These are phyloP conservation scores for Gliomastix tumulicola DNA, from an alignment of 2,329 filamentous ascomycete species.

Conservation along the genomic window DNA sequence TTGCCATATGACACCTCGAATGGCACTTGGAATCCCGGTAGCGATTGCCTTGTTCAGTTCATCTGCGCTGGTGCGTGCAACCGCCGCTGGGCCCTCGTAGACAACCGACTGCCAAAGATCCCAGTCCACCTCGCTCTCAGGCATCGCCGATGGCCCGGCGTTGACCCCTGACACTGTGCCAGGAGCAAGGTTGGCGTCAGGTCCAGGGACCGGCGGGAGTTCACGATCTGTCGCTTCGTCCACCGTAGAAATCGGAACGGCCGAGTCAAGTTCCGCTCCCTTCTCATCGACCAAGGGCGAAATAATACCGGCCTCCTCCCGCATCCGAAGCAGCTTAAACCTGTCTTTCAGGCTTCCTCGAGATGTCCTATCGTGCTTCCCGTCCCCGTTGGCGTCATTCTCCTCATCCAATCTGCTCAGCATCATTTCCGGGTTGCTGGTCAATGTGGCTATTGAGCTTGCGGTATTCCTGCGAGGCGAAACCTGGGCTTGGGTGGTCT, in stretches of 20 bases:
- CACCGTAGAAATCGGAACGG: too few species aligned
- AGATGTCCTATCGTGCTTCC: slow-evolving; percentile 22
- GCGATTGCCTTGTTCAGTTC: slow-evolving; percentile 89
- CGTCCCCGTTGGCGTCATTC: slow-evolving; percentile 36
- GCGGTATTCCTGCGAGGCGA: slow-evolving; percentile 62
- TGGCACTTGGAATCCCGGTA: slow-evolving; percentile 86
- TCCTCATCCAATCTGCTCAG: slow-evolving; percentile 71
- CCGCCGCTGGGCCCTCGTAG: slow-evolving; percentile 84
- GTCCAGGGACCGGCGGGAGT: slow-evolving; percentile 43
- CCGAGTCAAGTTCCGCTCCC: slow-evolving; percentile 12
- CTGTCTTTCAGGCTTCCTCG: slow-evolving; percentile 60
- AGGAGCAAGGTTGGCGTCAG: slow-evolving; percentile 68
- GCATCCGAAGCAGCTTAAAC: slow-evolving; percentile 70
- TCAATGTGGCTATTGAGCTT: slow-evolving; percentile 71
- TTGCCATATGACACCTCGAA: slow-evolving; percentile 98
- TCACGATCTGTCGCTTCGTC: slow-evolving; percentile 18
- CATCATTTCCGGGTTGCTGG: slow-evolving; percentile 77
- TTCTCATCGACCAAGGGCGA: slow-evolving; percentile 48
- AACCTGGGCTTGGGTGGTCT: slow-evolving; percentile 42
- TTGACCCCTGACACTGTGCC: slow-evolving; percentile 80
- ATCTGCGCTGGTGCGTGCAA: slow-evolving; percentile 80
- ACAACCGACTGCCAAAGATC: slow-evolving; percentile 96
- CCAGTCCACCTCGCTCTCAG: slow-evolving; percentile 85
- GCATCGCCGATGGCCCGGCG: slow-evolving; percentile 63
- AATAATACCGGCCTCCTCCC: slow-evolving; percentile 59